Evolutionary conservation across 768 basidiomycete species (phyloP), one percentile per base, ranked within the genome.

Genomic region (Pluteus cervinus): DNA sequence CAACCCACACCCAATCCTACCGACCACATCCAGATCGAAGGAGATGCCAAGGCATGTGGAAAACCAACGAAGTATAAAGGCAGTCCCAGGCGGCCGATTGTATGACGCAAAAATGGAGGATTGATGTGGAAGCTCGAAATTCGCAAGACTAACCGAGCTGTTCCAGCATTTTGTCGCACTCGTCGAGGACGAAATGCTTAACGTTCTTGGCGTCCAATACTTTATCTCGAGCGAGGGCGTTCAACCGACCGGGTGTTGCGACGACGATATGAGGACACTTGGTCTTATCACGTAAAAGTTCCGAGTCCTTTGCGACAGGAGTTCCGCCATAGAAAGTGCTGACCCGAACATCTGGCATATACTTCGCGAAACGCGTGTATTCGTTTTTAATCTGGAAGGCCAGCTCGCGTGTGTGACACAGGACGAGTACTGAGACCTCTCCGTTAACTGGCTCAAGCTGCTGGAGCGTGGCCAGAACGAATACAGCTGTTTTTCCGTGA

Each of bases 121-220:
- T 62, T 53, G 58, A 66, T 62, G 62, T 59, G 65, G 56, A 67
- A 66, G 68, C 76, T 75, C 75, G 72, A 82, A 83, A 79, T 71
- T 71, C 75, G 81, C 73, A 81, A 65, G 78, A 99, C 96, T 97
- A 89, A 99, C 96, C 96, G 71, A 99, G 92, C 80, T 92, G 87
- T 78, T 99, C 96, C 61, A 99, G 86, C 91, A 99, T 97, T 80
- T 99, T 99, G 77, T 99, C 96, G 77, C 96, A 99, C 72, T 99
- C 96, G 77, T 99, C 96, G 62, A 99, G 73, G 40, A 96, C 92
- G 66, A 99, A 99, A 72, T 98, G 94, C 69, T 98, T 98, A 63
- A 98, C 91, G 56, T 88, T 82, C 66, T 87, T 87, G 47, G 88
- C 87, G 57, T 96, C 90, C 64, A 99, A 62, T 53, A 86, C 76